Evolutionary conservation across 371 early-diverging fungal species (phyloP), one percentile per base, ranked within the genome.

Genomic region (Mucor ambiguus): DNA sequence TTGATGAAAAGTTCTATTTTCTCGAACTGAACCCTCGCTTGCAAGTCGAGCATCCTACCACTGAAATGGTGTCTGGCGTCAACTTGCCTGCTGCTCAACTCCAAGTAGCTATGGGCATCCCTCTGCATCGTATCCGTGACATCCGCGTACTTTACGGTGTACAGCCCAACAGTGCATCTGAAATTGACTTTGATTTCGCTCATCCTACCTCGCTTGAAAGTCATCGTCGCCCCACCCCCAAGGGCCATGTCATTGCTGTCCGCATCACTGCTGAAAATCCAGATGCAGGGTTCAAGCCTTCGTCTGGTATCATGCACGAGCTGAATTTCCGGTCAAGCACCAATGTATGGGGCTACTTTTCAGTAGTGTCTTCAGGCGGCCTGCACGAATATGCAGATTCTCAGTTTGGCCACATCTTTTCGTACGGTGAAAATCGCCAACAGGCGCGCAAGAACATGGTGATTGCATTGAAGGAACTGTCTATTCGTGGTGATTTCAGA

Each of bases 11-110:
- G 64, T 97, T 93, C 85, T 98, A 93, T 82, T 99, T 99, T 81
- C 80, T 99, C 63, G 99, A 99, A 82, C 82, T 98, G 59, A 99
- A 99, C 84, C 96, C 99, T 35, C 87, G 99, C 65, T 79, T 99
- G 69, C 99, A 99, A 82, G 99, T 99, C 26, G 99, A 99, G 86
- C 99, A 99, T 86, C 98, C 99, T 52, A 96, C 96, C 26, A 98
- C 99, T 18, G 99, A 99, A 80, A 96, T 98, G 91, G 95, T 98
- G 33, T 95, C 97, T 37, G 98, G 97, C 52, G 96, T 97, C 75
- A 97, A 99, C 74, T 81, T 99, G 58, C 98, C 98, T 8, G 98
- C 96, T 55, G 96, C 97, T 9, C 99, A 99, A 79, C 89, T 98
- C 56, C 95, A 96, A 74, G 91, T 99, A 58, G 97, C 98, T 35